Conservation (phyloP, 2,329 filamentous ascomycete genomes). For the Pseudogymnoascus sp. region DNA sequence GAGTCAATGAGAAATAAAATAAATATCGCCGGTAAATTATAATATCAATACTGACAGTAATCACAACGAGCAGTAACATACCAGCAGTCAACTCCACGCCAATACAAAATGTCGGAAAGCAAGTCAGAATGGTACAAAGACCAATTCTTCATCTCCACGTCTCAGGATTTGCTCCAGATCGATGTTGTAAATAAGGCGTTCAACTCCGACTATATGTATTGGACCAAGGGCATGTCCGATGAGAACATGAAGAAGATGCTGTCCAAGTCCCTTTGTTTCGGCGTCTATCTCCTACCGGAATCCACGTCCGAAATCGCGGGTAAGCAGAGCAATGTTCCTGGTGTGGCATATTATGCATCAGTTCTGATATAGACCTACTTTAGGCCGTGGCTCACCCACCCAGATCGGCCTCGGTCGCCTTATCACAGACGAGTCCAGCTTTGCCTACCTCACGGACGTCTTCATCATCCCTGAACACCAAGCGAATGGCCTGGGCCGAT, state of each 20-base stretch:
- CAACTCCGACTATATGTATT: conserved; percentile 51
- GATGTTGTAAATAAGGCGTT: conserved; percentile 48
- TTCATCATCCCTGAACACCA: conserved; percentile 55
- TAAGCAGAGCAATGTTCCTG: conserved; percentile 16
- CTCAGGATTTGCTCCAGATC: conserved; percentile 47
- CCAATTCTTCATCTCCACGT: conserved; percentile 53
- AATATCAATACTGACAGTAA: background rate
- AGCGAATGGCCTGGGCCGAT: conserved; percentile 53
- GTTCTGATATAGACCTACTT: background rate
- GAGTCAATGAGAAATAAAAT: background rate
- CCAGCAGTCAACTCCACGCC: background rate
- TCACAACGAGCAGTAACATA: background rate
- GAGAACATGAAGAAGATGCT: conserved; percentile 43
- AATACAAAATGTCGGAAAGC: background rate
- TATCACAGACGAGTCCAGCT: conserved; percentile 61
- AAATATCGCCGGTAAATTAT: background rate
- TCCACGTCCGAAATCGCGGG: conserved; percentile 26
- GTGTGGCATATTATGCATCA: conserved; percentile 9
- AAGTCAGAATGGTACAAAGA: conserved; percentile 39
- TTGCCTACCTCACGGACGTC: conserved; percentile 63
- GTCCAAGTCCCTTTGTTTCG: conserved; percentile 51
- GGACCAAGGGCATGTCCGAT: conserved; percentile 47
- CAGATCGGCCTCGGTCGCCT: conserved; percentile 52
- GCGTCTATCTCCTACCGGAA: conserved; percentile 39
- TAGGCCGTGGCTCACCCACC: conserved; percentile 16